phyloP scores from a whole-genome alignment of 2,329 filamentous ascomycete genomes.

The Colletotrichum sp. region DNA sequence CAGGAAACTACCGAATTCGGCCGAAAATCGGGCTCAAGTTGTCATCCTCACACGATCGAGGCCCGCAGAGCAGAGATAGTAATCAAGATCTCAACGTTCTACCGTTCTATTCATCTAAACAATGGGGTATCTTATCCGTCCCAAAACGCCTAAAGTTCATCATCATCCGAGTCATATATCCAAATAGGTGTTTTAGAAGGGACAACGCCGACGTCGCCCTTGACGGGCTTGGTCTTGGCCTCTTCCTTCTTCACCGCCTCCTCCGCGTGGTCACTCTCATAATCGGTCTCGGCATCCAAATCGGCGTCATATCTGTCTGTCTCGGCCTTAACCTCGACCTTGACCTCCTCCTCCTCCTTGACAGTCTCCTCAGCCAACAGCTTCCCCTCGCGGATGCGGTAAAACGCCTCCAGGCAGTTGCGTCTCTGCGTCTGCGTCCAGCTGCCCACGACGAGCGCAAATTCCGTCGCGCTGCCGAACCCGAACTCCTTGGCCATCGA shows the following conservation, averaged over 20 bases:
- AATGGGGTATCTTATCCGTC: constrained; percentile 1
- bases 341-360: constrained; percentile 16
- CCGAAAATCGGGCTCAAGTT: not conserved
- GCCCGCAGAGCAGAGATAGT: not conserved
- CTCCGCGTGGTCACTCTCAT: not conserved
- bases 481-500: constrained; percentile 84
- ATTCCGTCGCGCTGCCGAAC: constrained; percentile 78
- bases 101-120: not conserved
- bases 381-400: constrained; percentile 67
- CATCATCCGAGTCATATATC: constrained; percentile 41
- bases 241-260: not conserved
- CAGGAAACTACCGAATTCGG: not conserved
- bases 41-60: not conserved
- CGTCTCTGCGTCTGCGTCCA: constrained; percentile 87
- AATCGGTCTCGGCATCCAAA: constrained; percentile 21
- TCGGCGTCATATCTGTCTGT: constrained; percentile 18
- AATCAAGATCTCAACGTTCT: not conserved
- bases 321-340: not conserved
- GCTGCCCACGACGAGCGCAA: constrained; percentile 87
- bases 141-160: constrained; percentile 35
- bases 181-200: constrained; percentile 35
- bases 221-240: not conserved
- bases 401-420: constrained; percentile 82
- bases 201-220: not conserved
- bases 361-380: constrained; percentile 39